Evolutionary conservation across 495 filamentous ascomycete species (phyloP).

Genomic region (Hypoxylon fragiforme): DNA sequence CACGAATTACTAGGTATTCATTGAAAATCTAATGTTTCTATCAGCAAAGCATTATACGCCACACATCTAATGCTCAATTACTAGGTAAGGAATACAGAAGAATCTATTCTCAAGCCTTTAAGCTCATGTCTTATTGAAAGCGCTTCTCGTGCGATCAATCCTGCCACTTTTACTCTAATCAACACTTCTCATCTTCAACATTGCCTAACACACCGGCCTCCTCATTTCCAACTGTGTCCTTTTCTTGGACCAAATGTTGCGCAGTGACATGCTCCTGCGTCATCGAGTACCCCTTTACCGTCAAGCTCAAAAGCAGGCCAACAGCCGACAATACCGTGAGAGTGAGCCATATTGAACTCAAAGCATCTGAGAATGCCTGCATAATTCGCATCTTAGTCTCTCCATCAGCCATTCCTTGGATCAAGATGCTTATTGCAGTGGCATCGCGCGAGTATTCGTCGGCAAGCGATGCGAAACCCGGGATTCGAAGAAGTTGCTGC

Average conservation of each 20-base stretch:
- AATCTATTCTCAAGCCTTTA: no score
- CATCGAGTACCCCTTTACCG: conserved; percentile 23
- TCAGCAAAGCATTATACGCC: no score
- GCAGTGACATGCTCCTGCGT: conserved; percentile 27
- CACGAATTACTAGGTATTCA: no score
- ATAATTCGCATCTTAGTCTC: conserved; percentile 49
- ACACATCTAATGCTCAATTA: no score
- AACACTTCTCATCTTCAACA: not conserved
- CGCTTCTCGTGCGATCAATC: no score
- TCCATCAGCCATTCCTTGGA: conserved; percentile 56
- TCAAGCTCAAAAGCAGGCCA: conserved; percentile 20
- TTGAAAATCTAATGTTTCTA: no score
- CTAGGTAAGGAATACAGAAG: no score
- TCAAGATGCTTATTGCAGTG: conserved; percentile 60
- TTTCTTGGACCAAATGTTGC: conserved; percentile 15
- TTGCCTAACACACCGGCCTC: conserved; percentile 2
- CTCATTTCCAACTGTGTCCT: conserved; percentile 3
- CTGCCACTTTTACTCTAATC: not conserved
- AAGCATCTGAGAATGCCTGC: conserved; percentile 57
- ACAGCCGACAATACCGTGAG: conserved; percentile 41
- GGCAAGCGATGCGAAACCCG: conserved; percentile 46
- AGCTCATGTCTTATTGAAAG: no score
- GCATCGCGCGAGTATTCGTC: conserved; percentile 58
- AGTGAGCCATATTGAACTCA: conserved; percentile 62
- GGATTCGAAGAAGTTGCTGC: not conserved